phyloP scores from a whole-genome alignment of 305 asterid genomes.

The Fraxinus ornus region DNA sequence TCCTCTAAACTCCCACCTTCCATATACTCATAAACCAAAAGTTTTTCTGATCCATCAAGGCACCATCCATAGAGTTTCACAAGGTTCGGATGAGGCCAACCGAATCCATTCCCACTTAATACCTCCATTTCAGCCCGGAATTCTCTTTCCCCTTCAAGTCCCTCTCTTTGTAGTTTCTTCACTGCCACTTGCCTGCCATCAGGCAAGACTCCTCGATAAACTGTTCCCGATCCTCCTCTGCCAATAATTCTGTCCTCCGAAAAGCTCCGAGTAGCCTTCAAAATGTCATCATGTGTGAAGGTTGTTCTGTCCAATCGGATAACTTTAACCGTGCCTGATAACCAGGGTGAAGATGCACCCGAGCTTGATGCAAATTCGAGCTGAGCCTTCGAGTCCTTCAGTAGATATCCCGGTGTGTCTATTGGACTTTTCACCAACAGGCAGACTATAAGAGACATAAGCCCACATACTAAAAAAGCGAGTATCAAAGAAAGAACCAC shows the following conservation, averaged over 20 bases:
- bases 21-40: slow-evolving; percentile 88
- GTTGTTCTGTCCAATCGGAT: slow-evolving; percentile 78
- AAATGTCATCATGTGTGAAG: slow-evolving; percentile 81
- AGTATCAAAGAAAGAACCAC: slow-evolving; percentile 48
- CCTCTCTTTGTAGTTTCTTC: slow-evolving; percentile 77
- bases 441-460: slow-evolving; percentile 54
- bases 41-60: slow-evolving; percentile 70
- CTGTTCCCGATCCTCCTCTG: slow-evolving; percentile 82
- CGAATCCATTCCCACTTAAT: slow-evolving; percentile 65
- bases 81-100: slow-evolving; percentile 96
- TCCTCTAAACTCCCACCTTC: slow-evolving; percentile 90
- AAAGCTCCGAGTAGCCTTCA: slow-evolving; percentile 75
- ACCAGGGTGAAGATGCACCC: slow-evolving; percentile 69
- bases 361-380: slow-evolving; percentile 52
- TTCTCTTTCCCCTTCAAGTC: slow-evolving; percentile 81
- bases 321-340: slow-evolving; percentile 59
- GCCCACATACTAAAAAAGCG: slow-evolving; percentile 58
- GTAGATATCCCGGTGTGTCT: slow-evolving; percentile 40
- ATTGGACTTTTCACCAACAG: slow-evolving; percentile 49
- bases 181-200: slow-evolving; percentile 87
- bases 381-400: slow-evolving; percentile 48
- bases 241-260: slow-evolving; percentile 77
- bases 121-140: slow-evolving; percentile 93
- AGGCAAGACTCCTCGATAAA: slow-evolving; percentile 75
- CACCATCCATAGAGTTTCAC: slow-evolving; percentile 93